Conservation (phyloP, 495 filamentous ascomycete genomes). For the Neurospora terricola region DNA sequence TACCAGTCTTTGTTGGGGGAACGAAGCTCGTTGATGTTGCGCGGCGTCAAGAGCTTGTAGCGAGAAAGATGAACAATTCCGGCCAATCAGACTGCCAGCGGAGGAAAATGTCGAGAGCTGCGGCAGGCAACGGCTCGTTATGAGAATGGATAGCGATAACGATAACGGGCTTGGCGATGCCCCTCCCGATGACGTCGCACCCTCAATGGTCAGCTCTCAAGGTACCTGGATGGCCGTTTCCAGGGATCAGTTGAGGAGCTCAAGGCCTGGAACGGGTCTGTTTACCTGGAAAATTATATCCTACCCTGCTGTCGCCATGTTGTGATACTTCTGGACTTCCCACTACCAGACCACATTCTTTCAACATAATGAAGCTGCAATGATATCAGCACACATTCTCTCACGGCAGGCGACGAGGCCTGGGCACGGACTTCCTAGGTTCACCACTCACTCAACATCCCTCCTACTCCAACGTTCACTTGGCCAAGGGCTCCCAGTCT, state of each 20-base stretch:
- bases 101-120: neutral
- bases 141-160: neutral
- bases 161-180: neutral
- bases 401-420: conserved; percentile 7
- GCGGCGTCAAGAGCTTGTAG: neutral
- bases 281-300: neutral
- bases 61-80: neutral
- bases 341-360: neutral
- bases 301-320: neutral
- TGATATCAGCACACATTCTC: conserved; percentile 15
- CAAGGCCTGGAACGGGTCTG: neutral
- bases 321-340: neutral
- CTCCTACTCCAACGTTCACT: neutral
- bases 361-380: conserved; percentile 4
- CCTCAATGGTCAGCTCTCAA: neutral
- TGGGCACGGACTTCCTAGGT: neutral
- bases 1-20: neutral
- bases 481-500: neutral
- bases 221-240: neutral
- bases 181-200: neutral
- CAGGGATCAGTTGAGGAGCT: neutral
- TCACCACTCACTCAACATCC: neutral
- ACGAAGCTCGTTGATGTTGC: neutral
- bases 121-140: neutral
- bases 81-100: neutral